Evolutionary conservation across 306 rosid species (phyloP), one percentile per base, ranked within the genome.

Genomic region (Benincasa hispida): DNA sequence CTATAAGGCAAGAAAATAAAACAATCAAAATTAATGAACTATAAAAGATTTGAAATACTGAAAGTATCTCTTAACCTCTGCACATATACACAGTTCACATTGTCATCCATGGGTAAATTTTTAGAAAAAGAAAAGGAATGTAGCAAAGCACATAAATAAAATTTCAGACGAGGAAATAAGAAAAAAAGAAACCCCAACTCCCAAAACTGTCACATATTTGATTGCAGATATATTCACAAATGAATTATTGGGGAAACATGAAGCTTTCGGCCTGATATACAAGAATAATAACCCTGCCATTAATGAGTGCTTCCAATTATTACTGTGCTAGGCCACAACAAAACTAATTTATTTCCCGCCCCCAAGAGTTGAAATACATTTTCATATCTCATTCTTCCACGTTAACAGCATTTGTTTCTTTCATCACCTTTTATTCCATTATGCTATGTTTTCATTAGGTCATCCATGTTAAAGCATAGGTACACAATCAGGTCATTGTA

Each of bases 1-100:
- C 99, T 95, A 76, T 77, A 86, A 78, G 69, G 77, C 55, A 81
- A 48, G 75, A 53, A 60, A 51, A 48, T 55, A 76, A 39, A 22
- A 25, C 75, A 74, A n/a, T 57, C 57, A 72, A 57, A 76, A 80
- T 80, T 61, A 22, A 72, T 69, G 77, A 18, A 78, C 51, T 4
- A 10, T 14, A 63, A 78, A 25, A 41, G 18, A 68, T 81, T 34
- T 53, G 72, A 77, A 57, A 57, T 77, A 69, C 28, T 82, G 21
- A 7, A 69, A 42, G 47, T 12, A 45, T 72, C 41, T 1, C 15
- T 35, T 42, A 68, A 42, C 75, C 75, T 42, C 11, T 2, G 27
- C 5, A 1, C 28, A 3, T 21, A 24, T 10, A 42, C 54, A 24
- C 35, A 68, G 30, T 41, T 41, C 74, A 21, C 54, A 5, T 19